Base-by-base conservation (phyloP, 2,329 filamentous ascomycete genomes). In the Fusarium denticulatum region DNA sequence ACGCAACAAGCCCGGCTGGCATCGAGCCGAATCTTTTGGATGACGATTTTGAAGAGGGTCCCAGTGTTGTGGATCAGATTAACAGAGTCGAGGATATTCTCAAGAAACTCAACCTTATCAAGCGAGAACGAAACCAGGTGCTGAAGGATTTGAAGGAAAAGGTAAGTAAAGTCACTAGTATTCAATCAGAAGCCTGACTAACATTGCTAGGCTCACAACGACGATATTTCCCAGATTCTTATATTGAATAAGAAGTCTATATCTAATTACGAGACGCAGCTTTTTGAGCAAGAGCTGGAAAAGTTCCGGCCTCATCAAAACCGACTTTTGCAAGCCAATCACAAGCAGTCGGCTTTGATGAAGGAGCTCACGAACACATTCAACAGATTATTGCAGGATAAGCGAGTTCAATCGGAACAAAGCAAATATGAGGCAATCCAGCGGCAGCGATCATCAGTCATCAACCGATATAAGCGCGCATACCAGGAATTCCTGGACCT, bases 221-320 rank as follows among this genome's bases (percentile, higher is more conserved):
- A 99, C 79, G 97, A 99, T 79, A 99, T 99, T 72, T 98, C 95
- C 10, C 96, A 97, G 79, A 95, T 98, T 18, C 87, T 99, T 68
- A 99, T 99, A 63, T 86, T 99, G 67, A 99, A 99, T 87, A 98
- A 98, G 81, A 99, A 98, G 83, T 93, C 94, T 4, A 96, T 98
- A 78, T 89, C 94, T 26, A 97, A 94, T 79, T 96, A 96, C 78
- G 96, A 99, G 81, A 92, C 88, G 18, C 94, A 97, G 78, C 88
- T 99, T 6, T 99, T 99, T 84, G 93, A 98, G 80, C 91, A 94
- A 22, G 96, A 99, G 82, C 87, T 99, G n/a, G 96, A 98, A 83
- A 99, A 99, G 82, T 99, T 98, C 83, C 88, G 95, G 46, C 93
- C 95, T 34, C 94, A 98, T 78, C 96, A 98, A 80, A 97, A 93